phyloP scores from a whole-genome alignment of 768 basidiomycete genomes.

The Mrakia gelida region DNA sequence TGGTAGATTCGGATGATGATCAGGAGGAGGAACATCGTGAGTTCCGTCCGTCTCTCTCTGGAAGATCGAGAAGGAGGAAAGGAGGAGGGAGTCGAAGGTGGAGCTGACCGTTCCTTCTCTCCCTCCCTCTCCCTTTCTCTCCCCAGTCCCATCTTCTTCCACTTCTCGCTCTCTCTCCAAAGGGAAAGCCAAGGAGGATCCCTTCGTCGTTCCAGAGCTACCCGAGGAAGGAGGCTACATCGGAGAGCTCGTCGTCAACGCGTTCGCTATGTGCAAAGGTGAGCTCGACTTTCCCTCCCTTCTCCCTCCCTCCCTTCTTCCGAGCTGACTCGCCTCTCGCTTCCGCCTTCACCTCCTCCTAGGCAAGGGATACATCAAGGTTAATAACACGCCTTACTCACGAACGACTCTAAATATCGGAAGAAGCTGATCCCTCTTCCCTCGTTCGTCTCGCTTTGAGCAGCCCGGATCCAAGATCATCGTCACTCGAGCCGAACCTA shows the following conservation, averaged over 20 bases:
- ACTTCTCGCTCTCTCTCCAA: not conserved
- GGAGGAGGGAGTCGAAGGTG: not conserved
- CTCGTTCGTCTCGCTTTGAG: not conserved
- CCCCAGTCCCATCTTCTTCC: not conserved
- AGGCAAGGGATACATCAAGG: conserved; percentile 23
- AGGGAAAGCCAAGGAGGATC: not conserved
- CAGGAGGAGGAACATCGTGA: not conserved
- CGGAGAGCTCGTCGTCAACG: conserved; percentile 20
- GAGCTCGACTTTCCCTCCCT: not conserved
- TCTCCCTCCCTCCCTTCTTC: not conserved
- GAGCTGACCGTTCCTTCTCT: conserved; percentile 12
- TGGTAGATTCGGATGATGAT: not conserved
- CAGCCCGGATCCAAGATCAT: conserved; percentile 15
- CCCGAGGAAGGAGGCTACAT: conserved; percentile 26
- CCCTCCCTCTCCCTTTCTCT: not conserved
- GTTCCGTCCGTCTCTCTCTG: not conserved
- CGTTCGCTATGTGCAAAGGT: conserved; percentile 21
- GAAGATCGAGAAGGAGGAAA: too few relatives aligned
- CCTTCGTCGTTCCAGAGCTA: not conserved
- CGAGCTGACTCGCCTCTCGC: not conserved
- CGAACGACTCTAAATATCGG: not conserved
- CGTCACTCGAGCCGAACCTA: not conserved
- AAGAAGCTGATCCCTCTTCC: too few relatives aligned
- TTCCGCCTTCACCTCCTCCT: not conserved
- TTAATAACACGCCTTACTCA: not conserved